Evolutionary conservation across 106 monocot species (phyloP), one percentile per base, ranked within the genome.

Genomic region (Triglochin maritima): DNA sequence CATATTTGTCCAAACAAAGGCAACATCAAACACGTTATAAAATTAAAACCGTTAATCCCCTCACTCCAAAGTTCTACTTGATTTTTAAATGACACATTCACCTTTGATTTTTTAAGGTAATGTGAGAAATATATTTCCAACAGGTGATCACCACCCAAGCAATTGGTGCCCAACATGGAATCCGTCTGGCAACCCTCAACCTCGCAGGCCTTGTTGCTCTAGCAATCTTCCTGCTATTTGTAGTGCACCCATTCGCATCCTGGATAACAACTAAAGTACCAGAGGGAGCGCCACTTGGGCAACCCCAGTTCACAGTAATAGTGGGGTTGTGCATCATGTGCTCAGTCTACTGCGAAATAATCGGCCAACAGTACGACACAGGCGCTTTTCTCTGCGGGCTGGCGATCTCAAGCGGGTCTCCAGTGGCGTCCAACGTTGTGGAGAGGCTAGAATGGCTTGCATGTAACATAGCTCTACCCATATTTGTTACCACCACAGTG

Each of bases 241-340:
- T 75, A 0, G 69, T 59, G 0, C 55, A 72, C 51, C 76, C 76
- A 13, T 4, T 76, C 9, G 65, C 70, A 12, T 7, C 81, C 0
- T 81, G 75, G 79, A 62, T 79, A 17, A 57, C 81, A 2, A 14
- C 51, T 49, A 59, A 66, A 44, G 80, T 80, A 41, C 80, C 84
- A 0, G 66, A 73, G 51, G 80, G 77, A 3, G 41, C 7, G 13
- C 17, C 47, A 4, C 50, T 84, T 56, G 74, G 64, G 47, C 73
- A 77, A 41, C 16, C 17, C 3, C 11, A 70, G 15, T 62, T 84
- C 11, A 2, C 74, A 3, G 9, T 61, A 1, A 44, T 84, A 2
- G 1, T 80, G 6, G 4, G 65, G 11, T 43, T 78, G 12, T 65
- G 55, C 3, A 0, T 71, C 5, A 10, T 10, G 17, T 62, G 60